Conservation (phyloP, 306 rosid species). For the Malus domestica region DNA sequence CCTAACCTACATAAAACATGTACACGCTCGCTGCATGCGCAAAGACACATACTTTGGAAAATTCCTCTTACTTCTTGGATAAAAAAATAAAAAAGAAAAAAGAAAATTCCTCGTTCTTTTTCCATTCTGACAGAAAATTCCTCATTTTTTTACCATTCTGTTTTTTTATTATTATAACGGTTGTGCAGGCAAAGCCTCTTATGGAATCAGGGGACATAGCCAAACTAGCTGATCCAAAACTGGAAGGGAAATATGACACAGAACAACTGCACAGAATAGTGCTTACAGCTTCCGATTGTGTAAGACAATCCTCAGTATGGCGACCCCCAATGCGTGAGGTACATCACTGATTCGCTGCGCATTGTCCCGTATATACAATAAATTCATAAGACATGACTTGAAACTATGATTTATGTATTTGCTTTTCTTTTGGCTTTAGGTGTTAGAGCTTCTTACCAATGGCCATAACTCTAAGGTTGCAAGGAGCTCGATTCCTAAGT, state of each 20-base stretch:
- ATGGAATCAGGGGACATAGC: conserved; percentile 71
- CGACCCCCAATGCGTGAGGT: conserved; percentile 91
- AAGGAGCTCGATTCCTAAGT: conserved; percentile 60
- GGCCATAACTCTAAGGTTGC: conserved; percentile 51
- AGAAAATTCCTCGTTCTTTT: too few relatives aligned
- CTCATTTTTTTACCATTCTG: neutral
- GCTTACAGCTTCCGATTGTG: conserved; percentile 76
- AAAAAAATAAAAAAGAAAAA: neutral
- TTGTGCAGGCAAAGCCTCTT: conserved; percentile 60
- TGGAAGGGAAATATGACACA: conserved; percentile 59
- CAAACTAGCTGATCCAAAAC: conserved; percentile 61
- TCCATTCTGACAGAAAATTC: neutral
- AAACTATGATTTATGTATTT: neutral
- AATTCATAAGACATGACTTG: neutral
- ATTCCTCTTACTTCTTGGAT: neutral
- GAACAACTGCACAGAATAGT: conserved; percentile 53
- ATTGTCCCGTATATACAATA: neutral
- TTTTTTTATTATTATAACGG: neutral
- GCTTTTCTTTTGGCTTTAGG: conserved; percentile 21
- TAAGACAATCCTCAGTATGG: conserved; percentile 62
- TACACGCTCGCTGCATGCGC: too few relatives aligned
- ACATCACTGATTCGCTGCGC: neutral
- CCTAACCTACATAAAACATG: neutral
- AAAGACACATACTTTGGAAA: neutral
- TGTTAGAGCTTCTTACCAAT: conserved; percentile 55